Evolutionary conservation across 2,329 filamentous ascomycete genomes (phyloP), one percentile per base, ranked within the genome.

Genomic region (Chaetothyriales sp.): DNA sequence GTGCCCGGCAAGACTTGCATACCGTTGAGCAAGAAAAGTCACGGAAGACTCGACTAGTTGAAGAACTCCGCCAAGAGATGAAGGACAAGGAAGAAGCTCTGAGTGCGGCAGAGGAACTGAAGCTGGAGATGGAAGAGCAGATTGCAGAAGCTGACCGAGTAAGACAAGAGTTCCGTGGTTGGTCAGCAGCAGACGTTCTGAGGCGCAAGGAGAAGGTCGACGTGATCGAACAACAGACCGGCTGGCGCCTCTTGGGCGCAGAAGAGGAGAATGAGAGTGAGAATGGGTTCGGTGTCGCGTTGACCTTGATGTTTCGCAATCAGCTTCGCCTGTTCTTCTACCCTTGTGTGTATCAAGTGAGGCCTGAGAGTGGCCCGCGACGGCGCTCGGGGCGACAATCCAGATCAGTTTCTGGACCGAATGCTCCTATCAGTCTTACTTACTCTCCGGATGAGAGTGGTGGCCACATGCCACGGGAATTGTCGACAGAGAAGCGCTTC

Each of bases 111-210:
- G 72, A 75, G 6, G 74, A 80, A 52, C 76, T 79, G 60, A 95
- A 90, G 64, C 68, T 79, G 49, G 75, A 80, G 59, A 87, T 77
- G 57, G 62, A 83, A 26, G 75, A 78, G 25, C 84, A 92, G 46
- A 95, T 94, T 52, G 76, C 79, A 52, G 82, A 87, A 60, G 86
- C 89, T 0, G 88, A 95, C 65, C 81, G 80, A 56, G 74, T 93
- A 22, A 79, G 85, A 55, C 88, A 95, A 64, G 85, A 94, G 61
- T 94, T 84, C 64, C 80, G 89, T 49, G 89, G 90, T 42, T 95
- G 89, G 83, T 90, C 83, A 51, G 79, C 82, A 49, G 81, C 76
- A 25, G 92, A 96, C 67, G 86, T 96, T 56, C 77, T 77, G 56
- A 71, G 73, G 42, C 72, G 94, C n/a, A 88, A 89, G 75, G 77